These are phyloP conservation scores for Talaromyces liani DNA, from an alignment of 495 filamentous ascomycete genomes.

Conservation along the genomic window DNA sequence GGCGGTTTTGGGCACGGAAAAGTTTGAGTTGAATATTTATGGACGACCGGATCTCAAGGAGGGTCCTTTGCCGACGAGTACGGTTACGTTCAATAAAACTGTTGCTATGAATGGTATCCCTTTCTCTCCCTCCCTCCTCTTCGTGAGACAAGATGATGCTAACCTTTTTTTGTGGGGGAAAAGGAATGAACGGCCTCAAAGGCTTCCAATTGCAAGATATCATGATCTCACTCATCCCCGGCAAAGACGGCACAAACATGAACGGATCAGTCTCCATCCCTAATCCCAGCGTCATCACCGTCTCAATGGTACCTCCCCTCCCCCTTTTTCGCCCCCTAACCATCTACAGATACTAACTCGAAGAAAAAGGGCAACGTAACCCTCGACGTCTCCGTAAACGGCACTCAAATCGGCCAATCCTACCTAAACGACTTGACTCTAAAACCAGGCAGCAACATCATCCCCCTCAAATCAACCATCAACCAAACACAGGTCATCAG, in stretches of 20 bases:
- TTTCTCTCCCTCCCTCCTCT: not conserved
- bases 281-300: slow-evolving; percentile 59
- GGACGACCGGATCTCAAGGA: slow-evolving; percentile 49
- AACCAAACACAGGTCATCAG: slow-evolving; percentile 40
- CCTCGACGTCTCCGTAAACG: slow-evolving; percentile 48
- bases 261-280: slow-evolving; percentile 57
- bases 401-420: slow-evolving; percentile 44
- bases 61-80: slow-evolving; percentile 38
- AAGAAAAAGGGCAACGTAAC: slow-evolving; percentile 51
- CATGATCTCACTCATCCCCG: slow-evolving; percentile 31
- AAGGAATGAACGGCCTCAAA: slow-evolving; percentile 53
- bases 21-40: slow-evolving; percentile 50
- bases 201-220: slow-evolving; percentile 52
- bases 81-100: slow-evolving; percentile 49
- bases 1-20: slow-evolving; percentile 46
- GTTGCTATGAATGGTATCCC: slow-evolving; percentile 48
- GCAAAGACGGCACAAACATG: slow-evolving; percentile 51
- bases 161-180: not conserved
- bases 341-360: slow-evolving; percentile 1
- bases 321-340: not conserved
- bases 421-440: slow-evolving; percentile 52
- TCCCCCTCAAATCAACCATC: slow-evolving; percentile 47
- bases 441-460: slow-evolving; percentile 51
- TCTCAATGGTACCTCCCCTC: slow-evolving; percentile 46
- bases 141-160: not conserved